phyloP scores from a whole-genome alignment of 2,329 filamentous ascomycete genomes.

The Zasmidium angulare region DNA sequence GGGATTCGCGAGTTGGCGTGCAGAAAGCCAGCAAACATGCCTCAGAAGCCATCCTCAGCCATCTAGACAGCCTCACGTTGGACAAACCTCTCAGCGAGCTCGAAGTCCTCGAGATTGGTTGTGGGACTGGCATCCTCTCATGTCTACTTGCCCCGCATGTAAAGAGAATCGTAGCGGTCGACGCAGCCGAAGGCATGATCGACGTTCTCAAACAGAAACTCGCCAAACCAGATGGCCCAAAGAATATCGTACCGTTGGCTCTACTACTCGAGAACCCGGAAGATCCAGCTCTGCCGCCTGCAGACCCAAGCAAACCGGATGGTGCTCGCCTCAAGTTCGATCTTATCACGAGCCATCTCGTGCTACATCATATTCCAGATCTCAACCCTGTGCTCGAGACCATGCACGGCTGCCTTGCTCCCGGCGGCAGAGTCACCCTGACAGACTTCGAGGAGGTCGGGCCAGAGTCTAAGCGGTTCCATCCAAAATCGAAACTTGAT shows the following conservation, averaged over 20 bases:
- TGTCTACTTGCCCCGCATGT: constrained; percentile 24
- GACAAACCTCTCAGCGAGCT: background rate
- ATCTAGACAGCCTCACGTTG: background rate
- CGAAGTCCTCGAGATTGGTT: constrained; percentile 28
- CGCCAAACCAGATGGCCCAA: constrained; percentile 13
- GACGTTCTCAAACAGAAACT: constrained; percentile 25
- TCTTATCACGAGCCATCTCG: constrained; percentile 28
- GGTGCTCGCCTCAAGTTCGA: constrained; percentile 25
- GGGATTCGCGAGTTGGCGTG: constrained; percentile 27
- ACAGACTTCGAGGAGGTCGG: constrained; percentile 31
- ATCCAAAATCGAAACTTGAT: constrained; percentile 25
- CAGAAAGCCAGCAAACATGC: constrained; percentile 25
- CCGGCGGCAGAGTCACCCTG: constrained; percentile 24
- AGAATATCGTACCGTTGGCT: constrained; percentile 25
- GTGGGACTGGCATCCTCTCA: constrained; percentile 27
- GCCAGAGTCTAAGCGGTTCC: constrained; percentile 26
- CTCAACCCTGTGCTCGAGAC: constrained; percentile 23
- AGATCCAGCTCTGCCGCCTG: constrained; percentile 19
- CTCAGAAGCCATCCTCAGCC: constrained; percentile 18
- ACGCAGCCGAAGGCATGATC: constrained; percentile 30
- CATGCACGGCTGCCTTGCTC: constrained; percentile 25
- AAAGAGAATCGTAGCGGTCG: constrained; percentile 23
- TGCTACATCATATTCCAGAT: constrained; percentile 28
- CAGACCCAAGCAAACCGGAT: constrained; percentile 1
- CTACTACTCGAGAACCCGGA: constrained; percentile 27